Base-by-base conservation (phyloP, 305 asterid genomes). In the Rubia balearica region DNA sequence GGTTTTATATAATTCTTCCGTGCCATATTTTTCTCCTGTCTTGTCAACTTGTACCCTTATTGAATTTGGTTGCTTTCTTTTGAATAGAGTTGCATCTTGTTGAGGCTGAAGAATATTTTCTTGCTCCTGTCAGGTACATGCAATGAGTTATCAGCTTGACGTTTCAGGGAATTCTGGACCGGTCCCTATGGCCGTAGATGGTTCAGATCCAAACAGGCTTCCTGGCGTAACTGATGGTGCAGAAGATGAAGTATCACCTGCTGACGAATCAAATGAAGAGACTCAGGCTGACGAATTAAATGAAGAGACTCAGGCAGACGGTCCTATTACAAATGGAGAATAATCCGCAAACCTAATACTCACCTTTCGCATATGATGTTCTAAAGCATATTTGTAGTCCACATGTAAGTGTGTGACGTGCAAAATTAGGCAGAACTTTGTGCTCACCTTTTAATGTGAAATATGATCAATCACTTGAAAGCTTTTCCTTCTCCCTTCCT, bases 91-190 rank as follows among this genome's bases (percentile, higher is more conserved):
- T 12, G 22, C 12, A 9, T 17, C 6, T 30, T 38, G 22, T 21
- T 41, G 40, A 70, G 8, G 12, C 40, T 38, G 19, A 49, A 7
- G 53, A 27, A 61, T 22, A 67, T 3, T 11, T 65, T 68, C 46
- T n/a, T 53, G 56, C 72, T 72, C 65, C 59, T 40, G 67, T 69
- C 94, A 88, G 97, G 90, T 84, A 73, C 86, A 82, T 72, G 75
- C 72, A 40, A 81, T 82, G 87, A 78, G 78, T 65, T 81, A 86
- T 59, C 87, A 85, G 74, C 30, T 41, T 38, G 71, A 75, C 33
- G 67, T 61, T 68, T 63, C 89, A 75, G 77, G 80, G 69, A 73
- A 83, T 73, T 49, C 84, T 49, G 92, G 51, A 59, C 82, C 72
- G 27, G 75, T 11, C 21, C 74, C 80, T 22, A 19, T 67, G 77